A percentile compares a stretch with the other conserved stretches of the same genome.
Evolutionary conservation across 306 rosid genomes (phyloP).

Genomic region (Vigna hirtella): DNA sequence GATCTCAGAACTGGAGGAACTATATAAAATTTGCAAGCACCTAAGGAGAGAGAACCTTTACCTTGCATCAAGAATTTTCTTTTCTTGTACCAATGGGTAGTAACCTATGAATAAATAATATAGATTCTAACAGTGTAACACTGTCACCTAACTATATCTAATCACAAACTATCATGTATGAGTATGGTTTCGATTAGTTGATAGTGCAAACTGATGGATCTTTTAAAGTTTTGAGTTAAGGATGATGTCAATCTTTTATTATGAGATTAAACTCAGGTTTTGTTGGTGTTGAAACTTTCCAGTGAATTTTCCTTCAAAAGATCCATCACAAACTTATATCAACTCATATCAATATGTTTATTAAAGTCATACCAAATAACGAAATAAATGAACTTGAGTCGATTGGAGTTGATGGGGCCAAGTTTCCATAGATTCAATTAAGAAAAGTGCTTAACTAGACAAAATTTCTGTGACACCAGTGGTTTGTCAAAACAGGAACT

Average conservation of each 20-base stretch:
- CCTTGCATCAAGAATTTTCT: conserved; percentile 30
- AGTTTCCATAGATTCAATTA: conserved; percentile 44
- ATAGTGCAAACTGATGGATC: neutral
- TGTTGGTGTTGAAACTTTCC: too few relatives aligned
- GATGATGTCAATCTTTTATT: too few relatives aligned
- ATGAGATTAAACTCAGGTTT: too few relatives aligned
- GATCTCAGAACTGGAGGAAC: conserved; percentile 43
- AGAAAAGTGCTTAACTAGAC: conserved; percentile 39
- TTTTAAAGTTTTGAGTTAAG: too few relatives aligned
- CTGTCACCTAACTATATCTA: neutral
- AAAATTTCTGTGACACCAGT: conserved; percentile 49
- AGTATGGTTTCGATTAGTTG: neutral
- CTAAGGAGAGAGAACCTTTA: conserved; percentile 36
- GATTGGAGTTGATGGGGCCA: conserved; percentile 42
- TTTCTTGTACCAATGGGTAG: conserved; percentile 22
- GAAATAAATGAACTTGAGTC: conserved; percentile 19
- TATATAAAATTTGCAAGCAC: conserved; percentile 42
- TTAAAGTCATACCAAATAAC: neutral
- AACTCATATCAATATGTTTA: too few relatives aligned
- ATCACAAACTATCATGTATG: neutral
- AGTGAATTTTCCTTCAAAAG: too few relatives aligned
- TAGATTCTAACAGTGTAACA: neutral
- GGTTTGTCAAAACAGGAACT: conserved; percentile 64
- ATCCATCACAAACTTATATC: too few relatives aligned
- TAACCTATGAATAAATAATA: neutral